Percentiles rank a stretch among this genome's conserved stretches.
phyloP scores from a whole-genome alignment of 2,329 filamentous ascomycete genomes.

The Pyrenochaeta sp. region DNA sequence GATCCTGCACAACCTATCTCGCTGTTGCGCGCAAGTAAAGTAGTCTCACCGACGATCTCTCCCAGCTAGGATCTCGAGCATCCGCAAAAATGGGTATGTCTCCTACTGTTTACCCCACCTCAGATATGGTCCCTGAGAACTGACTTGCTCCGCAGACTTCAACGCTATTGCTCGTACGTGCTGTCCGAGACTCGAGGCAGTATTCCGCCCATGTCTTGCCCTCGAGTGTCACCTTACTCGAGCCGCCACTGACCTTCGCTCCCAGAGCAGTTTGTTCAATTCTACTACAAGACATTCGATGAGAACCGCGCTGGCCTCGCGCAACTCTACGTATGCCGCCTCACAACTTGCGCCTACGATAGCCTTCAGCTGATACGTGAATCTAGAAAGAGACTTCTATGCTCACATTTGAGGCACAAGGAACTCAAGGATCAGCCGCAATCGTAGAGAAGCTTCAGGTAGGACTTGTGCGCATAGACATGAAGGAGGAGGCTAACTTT shows the following conservation, averaged over 20 bases:
- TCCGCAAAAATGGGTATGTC: slow-evolving; percentile 22
- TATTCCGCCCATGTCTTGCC: not conserved
- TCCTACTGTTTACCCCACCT: slow-evolving; percentile 8
- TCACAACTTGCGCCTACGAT: not conserved
- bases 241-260: slow-evolving; percentile 20
- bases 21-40: slow-evolving; percentile 15
- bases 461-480: slow-evolving; percentile 45
- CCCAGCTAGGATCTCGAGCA: not conserved
- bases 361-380: slow-evolving; percentile 9
- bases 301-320: slow-evolving; percentile 69
- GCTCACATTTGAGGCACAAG: slow-evolving; percentile 86
- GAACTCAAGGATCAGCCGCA: slow-evolving; percentile 67
- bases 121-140: not conserved
- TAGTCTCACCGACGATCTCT: not conserved
- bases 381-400: slow-evolving; percentile 75
- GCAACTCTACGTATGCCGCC: slow-evolving; percentile 78
- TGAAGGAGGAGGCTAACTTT: slow-evolving; percentile 22
- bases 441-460: slow-evolving; percentile 88
- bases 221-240: not conserved
- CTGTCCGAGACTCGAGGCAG: not conserved
- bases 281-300: slow-evolving; percentile 93
- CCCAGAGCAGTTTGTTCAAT: slow-evolving; percentile 84
- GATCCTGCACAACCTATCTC: slow-evolving; percentile 12
- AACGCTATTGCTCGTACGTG: slow-evolving; percentile 22
- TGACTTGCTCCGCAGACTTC: slow-evolving; percentile 16